Evolutionary conservation across 2,329 filamentous ascomycete genomes (phyloP).

Genomic region (Colletotrichum scovillei): DNA sequence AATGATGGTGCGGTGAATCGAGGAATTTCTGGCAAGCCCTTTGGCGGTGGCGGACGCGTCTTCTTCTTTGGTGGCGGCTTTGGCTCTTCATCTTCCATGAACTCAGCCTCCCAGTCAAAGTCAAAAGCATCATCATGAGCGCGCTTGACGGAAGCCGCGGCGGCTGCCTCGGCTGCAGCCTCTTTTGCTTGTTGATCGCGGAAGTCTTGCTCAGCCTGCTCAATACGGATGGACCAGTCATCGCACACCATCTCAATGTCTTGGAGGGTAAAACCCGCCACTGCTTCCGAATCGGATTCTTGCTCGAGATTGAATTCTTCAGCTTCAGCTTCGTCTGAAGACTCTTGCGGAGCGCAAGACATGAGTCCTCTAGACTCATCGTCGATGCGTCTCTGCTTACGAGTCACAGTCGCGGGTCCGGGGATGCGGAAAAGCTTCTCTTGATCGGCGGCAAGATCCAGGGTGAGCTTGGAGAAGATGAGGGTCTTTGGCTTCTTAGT

Average conservation of each 20-base stretch:
- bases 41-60: conserved; percentile 73
- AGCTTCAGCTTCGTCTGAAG: conserved; percentile 53
- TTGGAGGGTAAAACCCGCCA: conserved; percentile 80
- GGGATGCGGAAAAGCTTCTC: conserved; percentile 86
- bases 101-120: conserved; percentile 73
- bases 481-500: conserved; percentile 83
- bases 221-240: conserved; percentile 80
- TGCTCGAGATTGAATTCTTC: conserved; percentile 60
- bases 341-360: conserved; percentile 54
- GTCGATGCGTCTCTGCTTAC: conserved; percentile 68
- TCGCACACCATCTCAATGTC: conserved; percentile 89
- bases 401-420: conserved; percentile 63
- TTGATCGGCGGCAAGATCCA: conserved; percentile 88
- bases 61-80: conserved; percentile 65
- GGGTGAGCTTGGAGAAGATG: conserved; percentile 85
- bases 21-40: conserved; percentile 68
- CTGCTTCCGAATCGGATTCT: conserved; percentile 69
- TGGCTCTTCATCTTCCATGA: conserved; percentile 61
- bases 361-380: conserved; percentile 61
- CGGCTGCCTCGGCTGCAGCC: conserved; percentile 38
- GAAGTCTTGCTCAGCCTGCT: conserved; percentile 56
- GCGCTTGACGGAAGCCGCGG: conserved; percentile 37
- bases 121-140: conserved; percentile 47
- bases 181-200: conserved; percentile 44
- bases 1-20: conserved; percentile 76